These are phyloP conservation scores for Aureobasidium pullulans DNA, from an alignment of 2,329 filamentous ascomycete genomes.

Conservation along the genomic window DNA sequence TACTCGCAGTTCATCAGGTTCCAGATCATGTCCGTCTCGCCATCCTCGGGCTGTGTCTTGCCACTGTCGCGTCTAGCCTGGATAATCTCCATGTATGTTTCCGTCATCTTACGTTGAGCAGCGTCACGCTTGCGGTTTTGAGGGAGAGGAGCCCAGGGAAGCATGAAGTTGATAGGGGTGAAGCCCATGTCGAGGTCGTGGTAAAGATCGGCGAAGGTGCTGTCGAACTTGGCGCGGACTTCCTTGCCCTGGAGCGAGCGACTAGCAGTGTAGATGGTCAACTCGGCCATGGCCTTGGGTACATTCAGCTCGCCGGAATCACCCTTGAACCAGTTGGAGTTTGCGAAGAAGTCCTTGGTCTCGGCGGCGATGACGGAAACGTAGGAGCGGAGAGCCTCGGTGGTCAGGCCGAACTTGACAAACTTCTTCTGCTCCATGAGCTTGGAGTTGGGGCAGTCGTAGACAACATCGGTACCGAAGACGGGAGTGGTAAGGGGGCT, in stretches of 20 bases:
- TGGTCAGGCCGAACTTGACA: slow-evolving; percentile 73
- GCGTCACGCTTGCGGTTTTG: slow-evolving; percentile 76
- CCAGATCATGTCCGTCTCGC: slow-evolving; percentile 72
- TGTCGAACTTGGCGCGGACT: slow-evolving; percentile 73
- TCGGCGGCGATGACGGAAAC: slow-evolving; percentile 72
- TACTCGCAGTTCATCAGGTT: slow-evolving; percentile 80
- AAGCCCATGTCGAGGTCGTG: slow-evolving; percentile 89
- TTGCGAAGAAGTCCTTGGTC: slow-evolving; percentile 65
- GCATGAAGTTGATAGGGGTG: slow-evolving; percentile 80
- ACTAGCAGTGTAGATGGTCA: slow-evolving; percentile 85
- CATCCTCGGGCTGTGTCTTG: slow-evolving; percentile 33
- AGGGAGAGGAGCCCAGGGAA: slow-evolving; percentile 82
- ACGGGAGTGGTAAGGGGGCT: slow-evolving; percentile 62
- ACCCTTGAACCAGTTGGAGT: slow-evolving; percentile 51
- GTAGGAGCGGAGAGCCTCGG: slow-evolving; percentile 67
- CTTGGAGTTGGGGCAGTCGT: slow-evolving; percentile 84
- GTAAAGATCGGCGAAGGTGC: slow-evolving; percentile 72
- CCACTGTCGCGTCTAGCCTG: slow-evolving; percentile 53
- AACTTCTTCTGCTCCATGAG: slow-evolving; percentile 97
- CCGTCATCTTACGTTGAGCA: slow-evolving; percentile 72
- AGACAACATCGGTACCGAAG: slow-evolving; percentile 81
- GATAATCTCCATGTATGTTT: slow-evolving; percentile 78
- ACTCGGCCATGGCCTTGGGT: slow-evolving; percentile 68
- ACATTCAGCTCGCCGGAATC: slow-evolving; percentile 64
- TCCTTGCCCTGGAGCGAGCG: slow-evolving; percentile 78